These are phyloP conservation scores for Gymnopilus dilepis DNA, from an alignment of 768 basidiomycete genomes.

Conservation along the genomic window DNA sequence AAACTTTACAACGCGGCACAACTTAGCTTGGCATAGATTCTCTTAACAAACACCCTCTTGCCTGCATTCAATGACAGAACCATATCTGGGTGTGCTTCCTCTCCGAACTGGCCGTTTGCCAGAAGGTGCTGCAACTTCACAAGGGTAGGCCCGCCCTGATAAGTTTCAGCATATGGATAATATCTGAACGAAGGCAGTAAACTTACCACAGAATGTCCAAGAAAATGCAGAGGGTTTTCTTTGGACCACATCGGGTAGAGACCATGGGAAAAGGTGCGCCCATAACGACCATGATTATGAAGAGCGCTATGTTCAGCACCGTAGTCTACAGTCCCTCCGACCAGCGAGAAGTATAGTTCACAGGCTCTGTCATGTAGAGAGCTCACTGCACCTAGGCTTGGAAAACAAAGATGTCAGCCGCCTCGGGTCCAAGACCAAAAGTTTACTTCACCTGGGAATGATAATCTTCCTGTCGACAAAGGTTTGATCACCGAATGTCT, in stretches of 20 bases:
- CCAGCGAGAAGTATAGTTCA: slow-evolving; percentile 51
- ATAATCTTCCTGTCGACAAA: slow-evolving; percentile 13
- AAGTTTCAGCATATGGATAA: background rate
- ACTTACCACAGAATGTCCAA: slow-evolving; percentile 55
- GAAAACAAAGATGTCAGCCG: slow-evolving; percentile 1
- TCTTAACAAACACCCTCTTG: slow-evolving; percentile 21
- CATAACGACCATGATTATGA: slow-evolving; percentile 47
- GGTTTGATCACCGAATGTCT: background rate
- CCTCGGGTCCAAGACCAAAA: slow-evolving; percentile 13
- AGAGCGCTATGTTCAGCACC: slow-evolving; percentile 45
- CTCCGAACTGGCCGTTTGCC: slow-evolving; percentile 46
- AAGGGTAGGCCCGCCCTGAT: slow-evolving; percentile 54
- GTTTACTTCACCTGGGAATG: slow-evolving; percentile 20
- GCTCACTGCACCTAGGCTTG: slow-evolving; percentile 55
- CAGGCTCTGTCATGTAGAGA: slow-evolving; percentile 59
- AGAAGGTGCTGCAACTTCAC: slow-evolving; percentile 51
- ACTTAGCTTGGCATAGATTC: background rate
- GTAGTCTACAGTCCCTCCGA: slow-evolving; percentile 57
- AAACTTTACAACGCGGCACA: slow-evolving; percentile 37
- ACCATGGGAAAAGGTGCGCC: slow-evolving; percentile 42
- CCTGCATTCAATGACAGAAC: slow-evolving; percentile 50
- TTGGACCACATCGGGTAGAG: slow-evolving; percentile 54
- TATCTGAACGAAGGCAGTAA: background rate
- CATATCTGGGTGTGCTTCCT: slow-evolving; percentile 46
- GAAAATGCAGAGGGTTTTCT: slow-evolving; percentile 48